A percentile compares a stretch with the other conserved stretches of the same genome.
Conservation (phyloP, 768 basidiomycete species). For the Vararia minispora region DNA sequence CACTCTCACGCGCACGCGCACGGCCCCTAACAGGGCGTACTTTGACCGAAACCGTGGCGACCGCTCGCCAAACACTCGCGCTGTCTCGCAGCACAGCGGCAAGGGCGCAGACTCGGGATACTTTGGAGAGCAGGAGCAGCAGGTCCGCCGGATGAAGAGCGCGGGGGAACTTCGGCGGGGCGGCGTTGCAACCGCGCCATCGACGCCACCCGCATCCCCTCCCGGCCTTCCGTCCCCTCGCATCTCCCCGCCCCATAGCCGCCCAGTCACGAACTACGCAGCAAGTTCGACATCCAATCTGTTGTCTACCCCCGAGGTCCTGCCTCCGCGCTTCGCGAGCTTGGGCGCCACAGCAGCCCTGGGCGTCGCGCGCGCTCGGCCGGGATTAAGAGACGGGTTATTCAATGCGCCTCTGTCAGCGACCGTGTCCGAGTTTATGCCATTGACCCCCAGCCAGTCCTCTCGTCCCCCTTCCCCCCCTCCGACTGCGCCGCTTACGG, state of each 20-base stretch:
- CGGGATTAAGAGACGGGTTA: no score
- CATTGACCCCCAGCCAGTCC: no score
- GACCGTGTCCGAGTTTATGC: no score
- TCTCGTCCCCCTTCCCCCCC: no score
- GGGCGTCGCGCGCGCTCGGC: slow-evolving; percentile 25
- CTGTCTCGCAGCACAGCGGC: neutral
- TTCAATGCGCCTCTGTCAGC: no score
- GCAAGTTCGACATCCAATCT: slow-evolving; percentile 68
- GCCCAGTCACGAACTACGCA: slow-evolving; percentile 37
- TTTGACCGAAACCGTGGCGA: slow-evolving; percentile 20
- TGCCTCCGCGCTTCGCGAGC: slow-evolving; percentile 56
- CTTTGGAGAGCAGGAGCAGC: slow-evolving; percentile 18
- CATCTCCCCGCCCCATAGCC: slow-evolving; percentile 23
- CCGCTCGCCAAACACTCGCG: slow-evolving; percentile 3
- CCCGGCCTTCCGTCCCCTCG: slow-evolving; percentile 14
- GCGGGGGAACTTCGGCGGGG: slow-evolving; percentile 65
- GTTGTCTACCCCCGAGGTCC: slow-evolving; percentile 27
- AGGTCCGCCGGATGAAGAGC: slow-evolving; percentile 54
- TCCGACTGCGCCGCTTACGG: no score
- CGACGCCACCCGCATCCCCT: slow-evolving; percentile 16
- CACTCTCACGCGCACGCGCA: slow-evolving; percentile 49
- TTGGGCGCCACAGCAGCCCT: slow-evolving; percentile 42
- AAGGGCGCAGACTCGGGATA: slow-evolving; percentile 30
- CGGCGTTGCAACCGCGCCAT: slow-evolving; percentile 16
- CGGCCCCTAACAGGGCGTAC: slow-evolving; percentile 47